Evolutionary conservation across 2,329 filamentous ascomycete genomes (phyloP).

Genomic region (Chaetothyriales sp.): DNA sequence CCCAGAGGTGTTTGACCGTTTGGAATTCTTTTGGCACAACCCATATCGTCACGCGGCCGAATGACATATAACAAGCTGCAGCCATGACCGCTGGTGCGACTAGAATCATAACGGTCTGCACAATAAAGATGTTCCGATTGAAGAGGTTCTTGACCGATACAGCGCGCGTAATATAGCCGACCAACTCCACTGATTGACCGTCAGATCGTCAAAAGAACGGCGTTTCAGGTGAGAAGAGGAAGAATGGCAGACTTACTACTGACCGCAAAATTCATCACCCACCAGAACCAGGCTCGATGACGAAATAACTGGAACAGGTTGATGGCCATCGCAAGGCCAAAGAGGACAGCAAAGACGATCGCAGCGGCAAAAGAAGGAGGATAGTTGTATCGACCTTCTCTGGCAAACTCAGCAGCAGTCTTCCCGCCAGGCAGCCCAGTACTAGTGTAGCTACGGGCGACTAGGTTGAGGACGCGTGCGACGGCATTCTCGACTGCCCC

Average conservation of each 20-base stretch:
- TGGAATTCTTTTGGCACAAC: slow-evolving; percentile 17
- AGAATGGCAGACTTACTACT: slow-evolving; percentile 19
- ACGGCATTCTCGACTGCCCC: too few species aligned
- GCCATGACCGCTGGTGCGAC: slow-evolving; percentile 34
- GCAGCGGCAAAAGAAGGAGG: slow-evolving; percentile 26
- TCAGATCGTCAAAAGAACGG: background rate
- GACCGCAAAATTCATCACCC: slow-evolving; percentile 28
- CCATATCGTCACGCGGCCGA: slow-evolving; percentile 32
- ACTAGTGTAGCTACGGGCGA: background rate
- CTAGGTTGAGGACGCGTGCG: background rate
- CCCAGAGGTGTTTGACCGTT: slow-evolving; percentile 19
- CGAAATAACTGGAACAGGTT: slow-evolving; percentile 23
- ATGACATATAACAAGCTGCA: slow-evolving; percentile 35
- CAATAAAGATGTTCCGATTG: slow-evolving; percentile 14
- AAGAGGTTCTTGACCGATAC: slow-evolving; percentile 13
- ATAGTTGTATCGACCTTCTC: slow-evolving; percentile 21
- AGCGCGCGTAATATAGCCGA: slow-evolving; percentile 25
- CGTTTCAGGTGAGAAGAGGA: background rate
- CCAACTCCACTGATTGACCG: slow-evolving; percentile 23
- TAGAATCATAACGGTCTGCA: slow-evolving; percentile 32
- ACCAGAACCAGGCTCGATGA: slow-evolving; percentile 26
- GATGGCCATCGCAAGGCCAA: slow-evolving; percentile 18
- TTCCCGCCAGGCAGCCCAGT: slow-evolving; percentile 4
- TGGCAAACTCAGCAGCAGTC: slow-evolving; percentile 5
- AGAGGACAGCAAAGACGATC: slow-evolving; percentile 24